phyloP scores from a whole-genome alignment of 306 rosid genomes.

The Cajanus cajan region DNA sequence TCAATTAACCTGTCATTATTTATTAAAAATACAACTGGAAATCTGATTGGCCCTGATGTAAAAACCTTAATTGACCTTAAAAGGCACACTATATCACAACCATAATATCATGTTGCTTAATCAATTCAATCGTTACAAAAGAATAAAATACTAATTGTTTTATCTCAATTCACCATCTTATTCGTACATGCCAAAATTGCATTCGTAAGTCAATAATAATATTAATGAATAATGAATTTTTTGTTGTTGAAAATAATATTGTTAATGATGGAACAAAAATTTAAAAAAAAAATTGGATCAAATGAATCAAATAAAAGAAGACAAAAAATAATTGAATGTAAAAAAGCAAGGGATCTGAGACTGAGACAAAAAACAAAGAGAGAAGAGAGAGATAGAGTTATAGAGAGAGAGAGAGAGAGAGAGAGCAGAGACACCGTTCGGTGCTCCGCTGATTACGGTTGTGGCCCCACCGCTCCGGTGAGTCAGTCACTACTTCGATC shows the following conservation, averaged over 20 bases:
- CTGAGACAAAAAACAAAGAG: slow-evolving; percentile 2
- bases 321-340: neutral
- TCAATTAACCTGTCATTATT: neutral
- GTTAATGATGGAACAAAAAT: neutral
- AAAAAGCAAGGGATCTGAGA: slow-evolving; percentile 23
- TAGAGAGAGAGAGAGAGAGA: neutral
- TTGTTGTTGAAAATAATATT: too few relatives aligned
- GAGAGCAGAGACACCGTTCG: slow-evolving; percentile 25
- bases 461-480: slow-evolving; percentile 32
- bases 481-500: slow-evolving; percentile 24
- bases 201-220: neutral
- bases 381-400: neutral
- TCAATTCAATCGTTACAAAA: neutral
- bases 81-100: too few relatives aligned
- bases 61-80: neutral
- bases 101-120: neutral
- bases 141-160: neutral
- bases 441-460: slow-evolving; percentile 44
- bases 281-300: neutral
- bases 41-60: neutral
- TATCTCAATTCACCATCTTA: neutral
- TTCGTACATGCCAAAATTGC: neutral
- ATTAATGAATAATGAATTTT: too few relatives aligned
- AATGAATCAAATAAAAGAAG: slow-evolving; percentile 12
- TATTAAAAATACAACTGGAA: neutral